These are phyloP conservation scores for Candida broadrunensis DNA, from an alignment of 805 yeast species.

Conservation along the genomic window DNA sequence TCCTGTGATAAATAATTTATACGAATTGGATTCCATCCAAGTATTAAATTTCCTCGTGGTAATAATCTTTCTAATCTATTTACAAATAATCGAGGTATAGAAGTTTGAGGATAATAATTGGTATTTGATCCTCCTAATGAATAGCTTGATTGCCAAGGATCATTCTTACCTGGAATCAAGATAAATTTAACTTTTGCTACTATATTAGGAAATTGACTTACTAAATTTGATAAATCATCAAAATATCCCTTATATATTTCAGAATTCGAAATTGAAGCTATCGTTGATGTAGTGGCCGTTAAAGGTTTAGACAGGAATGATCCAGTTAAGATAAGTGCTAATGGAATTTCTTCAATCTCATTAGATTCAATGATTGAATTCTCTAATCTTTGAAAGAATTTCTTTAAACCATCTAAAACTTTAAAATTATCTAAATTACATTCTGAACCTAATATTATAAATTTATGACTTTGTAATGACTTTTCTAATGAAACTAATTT, in stretches of 20 bases:
- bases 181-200: constrained; percentile 55
- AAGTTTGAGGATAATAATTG: constrained; percentile 55
- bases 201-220: constrained; percentile 58
- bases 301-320: constrained; percentile 72
- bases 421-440: constrained; percentile 59
- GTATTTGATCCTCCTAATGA: constrained; percentile 51
- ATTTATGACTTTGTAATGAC: constrained; percentile 51
- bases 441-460: constrained; percentile 75
- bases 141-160: constrained; percentile 84
- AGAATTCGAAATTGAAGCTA: constrained; percentile 47
- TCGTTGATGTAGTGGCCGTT: constrained; percentile 50
- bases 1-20: constrained; percentile 83
- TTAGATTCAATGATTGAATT: constrained; percentile 21
- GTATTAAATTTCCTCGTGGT: constrained; percentile 28
- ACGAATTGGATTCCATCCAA: constrained; percentile 74
- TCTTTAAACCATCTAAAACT: constrained; percentile 61
- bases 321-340: constrained; percentile 76
- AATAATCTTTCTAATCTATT: constrained; percentile 54
- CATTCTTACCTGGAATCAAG: constrained; percentile 86
- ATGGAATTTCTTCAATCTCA: constrained; percentile 51
- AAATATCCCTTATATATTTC: constrained; percentile 64
- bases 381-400: constrained; percentile 55
- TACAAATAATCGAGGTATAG: constrained; percentile 71
- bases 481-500: constrained; percentile 57
- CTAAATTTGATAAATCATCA: constrained; percentile 66